Evolutionary conservation across 768 basidiomycete genomes (phyloP).

Genomic region (Xerocomellus amylosporus): DNA sequence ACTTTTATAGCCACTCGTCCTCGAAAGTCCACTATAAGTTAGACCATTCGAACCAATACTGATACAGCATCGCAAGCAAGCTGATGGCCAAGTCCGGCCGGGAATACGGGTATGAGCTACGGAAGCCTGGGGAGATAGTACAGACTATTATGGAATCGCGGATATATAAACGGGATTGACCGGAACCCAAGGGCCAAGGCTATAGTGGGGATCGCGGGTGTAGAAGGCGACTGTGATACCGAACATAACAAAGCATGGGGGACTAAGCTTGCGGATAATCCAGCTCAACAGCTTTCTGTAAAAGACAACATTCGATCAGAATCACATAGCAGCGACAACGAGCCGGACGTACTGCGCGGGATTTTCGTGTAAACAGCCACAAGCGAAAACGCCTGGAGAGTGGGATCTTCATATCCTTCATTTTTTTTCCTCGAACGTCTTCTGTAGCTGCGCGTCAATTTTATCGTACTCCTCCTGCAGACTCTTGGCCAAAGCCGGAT

Average conservation of each 20-base stretch:
- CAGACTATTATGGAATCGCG: neutral
- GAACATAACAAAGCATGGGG: neutral
- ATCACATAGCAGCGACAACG: too few species aligned
- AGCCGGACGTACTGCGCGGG: constrained; percentile 8
- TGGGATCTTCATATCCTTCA: constrained; percentile 19
- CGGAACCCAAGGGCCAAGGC: neutral
- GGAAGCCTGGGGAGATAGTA: neutral
- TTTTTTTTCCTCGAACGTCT: constrained; percentile 24
- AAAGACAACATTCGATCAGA: neutral
- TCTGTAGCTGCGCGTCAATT: constrained; percentile 5
- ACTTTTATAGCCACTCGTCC: too few species aligned
- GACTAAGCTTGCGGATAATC: neutral
- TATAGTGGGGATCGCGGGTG: neutral
- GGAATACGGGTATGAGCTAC: neutral
- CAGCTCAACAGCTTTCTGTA: constrained; percentile 6
- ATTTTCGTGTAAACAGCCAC: constrained; percentile 3
- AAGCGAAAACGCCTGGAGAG: constrained; percentile 7
- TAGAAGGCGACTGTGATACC: neutral
- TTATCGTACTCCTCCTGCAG: constrained; percentile 12
- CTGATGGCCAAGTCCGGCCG: neutral
- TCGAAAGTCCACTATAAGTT: too few species aligned
- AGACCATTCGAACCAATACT: too few species aligned
- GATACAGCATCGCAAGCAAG: too few species aligned
- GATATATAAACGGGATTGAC: too few species aligned
- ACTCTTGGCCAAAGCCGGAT: constrained; percentile 8